Conservation (phyloP, 2,329 filamentous ascomycete species). For the Aspergillus carbonarius region DNA sequence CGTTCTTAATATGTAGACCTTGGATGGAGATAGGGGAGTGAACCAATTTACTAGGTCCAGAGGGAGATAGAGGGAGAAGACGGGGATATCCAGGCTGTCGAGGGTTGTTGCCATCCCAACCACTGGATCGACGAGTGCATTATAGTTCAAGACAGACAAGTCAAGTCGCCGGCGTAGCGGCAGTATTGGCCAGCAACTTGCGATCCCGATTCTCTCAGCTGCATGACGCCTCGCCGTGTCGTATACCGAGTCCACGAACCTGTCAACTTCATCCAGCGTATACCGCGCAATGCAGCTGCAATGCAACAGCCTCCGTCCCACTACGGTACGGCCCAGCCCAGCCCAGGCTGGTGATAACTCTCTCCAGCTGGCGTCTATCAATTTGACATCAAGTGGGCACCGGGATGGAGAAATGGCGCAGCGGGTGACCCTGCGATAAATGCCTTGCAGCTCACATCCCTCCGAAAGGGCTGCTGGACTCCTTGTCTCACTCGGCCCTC, state of each 20-base stretch:
- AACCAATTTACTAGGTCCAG: neutral
- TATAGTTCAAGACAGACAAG: neutral
- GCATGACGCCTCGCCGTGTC: neutral
- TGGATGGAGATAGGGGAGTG: neutral
- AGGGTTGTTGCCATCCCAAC: neutral
- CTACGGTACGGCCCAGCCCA: neutral
- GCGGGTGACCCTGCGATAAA: neutral
- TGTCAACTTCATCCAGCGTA: neutral
- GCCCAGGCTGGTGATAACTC: neutral
- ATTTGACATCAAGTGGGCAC: constrained; percentile 4
- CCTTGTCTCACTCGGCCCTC: constrained; percentile 11
- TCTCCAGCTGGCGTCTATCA: neutral
- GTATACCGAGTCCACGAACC: neutral
- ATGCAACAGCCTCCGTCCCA: constrained; percentile 1
- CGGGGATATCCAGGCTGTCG: neutral
- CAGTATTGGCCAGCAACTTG: neutral
- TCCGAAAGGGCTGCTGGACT: constrained; percentile 6
- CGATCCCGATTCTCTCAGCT: neutral
- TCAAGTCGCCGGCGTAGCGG: no score
- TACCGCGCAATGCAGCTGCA: neutral
- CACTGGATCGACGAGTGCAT: neutral
- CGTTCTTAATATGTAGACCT: neutral
- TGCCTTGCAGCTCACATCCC: constrained; percentile 14
- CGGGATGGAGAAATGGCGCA: neutral
- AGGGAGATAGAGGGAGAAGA: neutral